Conservation (phyloP, 768 basidiomycete species). For the Crepidotus variabilis region DNA sequence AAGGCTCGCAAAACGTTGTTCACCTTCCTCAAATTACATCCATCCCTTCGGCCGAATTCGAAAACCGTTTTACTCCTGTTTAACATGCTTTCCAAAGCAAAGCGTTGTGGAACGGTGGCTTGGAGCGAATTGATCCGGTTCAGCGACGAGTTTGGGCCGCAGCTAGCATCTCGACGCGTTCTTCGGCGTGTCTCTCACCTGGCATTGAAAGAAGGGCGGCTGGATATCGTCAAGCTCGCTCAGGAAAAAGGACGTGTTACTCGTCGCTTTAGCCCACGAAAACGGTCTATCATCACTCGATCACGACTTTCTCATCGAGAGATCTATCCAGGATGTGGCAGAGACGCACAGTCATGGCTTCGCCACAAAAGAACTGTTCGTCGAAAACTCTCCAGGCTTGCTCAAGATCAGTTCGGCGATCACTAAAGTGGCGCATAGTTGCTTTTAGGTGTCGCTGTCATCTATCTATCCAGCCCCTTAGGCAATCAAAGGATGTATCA, state of each 20-base stretch:
- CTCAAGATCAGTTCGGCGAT: neutral
- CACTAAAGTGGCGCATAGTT: neutral
- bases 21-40: conserved; percentile 42
- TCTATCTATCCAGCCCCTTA: neutral
- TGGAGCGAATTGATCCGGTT: conserved; percentile 41
- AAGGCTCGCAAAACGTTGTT: conserved; percentile 39
- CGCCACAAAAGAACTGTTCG: conserved; percentile 9
- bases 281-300: conserved; percentile 7
- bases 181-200: conserved; percentile 54
- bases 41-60: conserved; percentile 50
- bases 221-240: conserved; percentile 39
- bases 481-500: neutral
- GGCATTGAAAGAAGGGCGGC: conserved; percentile 63
- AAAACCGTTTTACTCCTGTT: conserved; percentile 60
- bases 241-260: conserved; percentile 9
- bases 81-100: conserved; percentile 41
- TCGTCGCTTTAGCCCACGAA: conserved; percentile 3
- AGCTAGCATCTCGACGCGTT: conserved; percentile 53
- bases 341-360: conserved; percentile 28
- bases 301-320: conserved; percentile 19
- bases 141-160: conserved; percentile 50
- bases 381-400: conserved; percentile 2
- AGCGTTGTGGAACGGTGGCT: conserved; percentile 54
- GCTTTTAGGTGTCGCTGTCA: neutral
- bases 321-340: conserved; percentile 28